Evolutionary conservation across 768 basidiomycete species (phyloP).

Genomic region (Paxillus ammoniavirescens): DNA sequence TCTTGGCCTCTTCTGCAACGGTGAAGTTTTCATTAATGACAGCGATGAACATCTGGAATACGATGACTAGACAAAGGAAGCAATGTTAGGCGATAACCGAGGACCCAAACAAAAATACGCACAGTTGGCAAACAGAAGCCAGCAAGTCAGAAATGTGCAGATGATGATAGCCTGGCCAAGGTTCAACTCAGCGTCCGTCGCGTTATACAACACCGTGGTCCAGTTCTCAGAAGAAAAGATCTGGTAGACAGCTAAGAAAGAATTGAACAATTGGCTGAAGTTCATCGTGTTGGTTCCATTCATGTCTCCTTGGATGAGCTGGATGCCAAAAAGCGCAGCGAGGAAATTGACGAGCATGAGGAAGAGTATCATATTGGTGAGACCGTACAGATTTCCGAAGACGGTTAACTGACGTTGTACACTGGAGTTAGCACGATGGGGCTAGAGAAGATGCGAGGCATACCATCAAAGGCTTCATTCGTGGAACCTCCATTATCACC

Average conservation of each 20-base stretch:
- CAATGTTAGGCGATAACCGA: neutral
- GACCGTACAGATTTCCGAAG: slow-evolving; percentile 89
- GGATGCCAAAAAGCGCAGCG: slow-evolving; percentile 77
- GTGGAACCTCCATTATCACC: slow-evolving; percentile 84
- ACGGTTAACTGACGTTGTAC: slow-evolving; percentile 61
- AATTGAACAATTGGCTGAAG: slow-evolving; percentile 80
- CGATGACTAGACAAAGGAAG: slow-evolving; percentile 58
- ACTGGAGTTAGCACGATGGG: slow-evolving; percentile 5
- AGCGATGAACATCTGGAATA: slow-evolving; percentile 95
- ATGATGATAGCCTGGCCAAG: slow-evolving; percentile 71
- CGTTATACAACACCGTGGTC: slow-evolving; percentile 70
- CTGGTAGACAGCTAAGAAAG: slow-evolving; percentile 86
- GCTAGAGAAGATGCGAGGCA: neutral
- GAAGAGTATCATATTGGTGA: slow-evolving; percentile 91
- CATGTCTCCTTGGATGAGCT: slow-evolving; percentile 85
- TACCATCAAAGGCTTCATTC: slow-evolving; percentile 88
- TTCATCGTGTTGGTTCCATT: slow-evolving; percentile 52
- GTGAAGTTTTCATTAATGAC: slow-evolving; percentile 96
- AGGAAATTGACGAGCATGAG: slow-evolving; percentile 85
- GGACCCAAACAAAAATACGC: slow-evolving; percentile 26
- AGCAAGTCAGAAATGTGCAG: slow-evolving; percentile 70
- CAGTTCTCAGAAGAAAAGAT: slow-evolving; percentile 95
- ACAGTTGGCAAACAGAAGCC: slow-evolving; percentile 95
- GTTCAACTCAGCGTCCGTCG: slow-evolving; percentile 56
- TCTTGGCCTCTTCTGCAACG: slow-evolving; percentile 89